phyloP scores from a whole-genome alignment of 129 eudicot genomes.

The Gnaphalium uliginosum region DNA sequence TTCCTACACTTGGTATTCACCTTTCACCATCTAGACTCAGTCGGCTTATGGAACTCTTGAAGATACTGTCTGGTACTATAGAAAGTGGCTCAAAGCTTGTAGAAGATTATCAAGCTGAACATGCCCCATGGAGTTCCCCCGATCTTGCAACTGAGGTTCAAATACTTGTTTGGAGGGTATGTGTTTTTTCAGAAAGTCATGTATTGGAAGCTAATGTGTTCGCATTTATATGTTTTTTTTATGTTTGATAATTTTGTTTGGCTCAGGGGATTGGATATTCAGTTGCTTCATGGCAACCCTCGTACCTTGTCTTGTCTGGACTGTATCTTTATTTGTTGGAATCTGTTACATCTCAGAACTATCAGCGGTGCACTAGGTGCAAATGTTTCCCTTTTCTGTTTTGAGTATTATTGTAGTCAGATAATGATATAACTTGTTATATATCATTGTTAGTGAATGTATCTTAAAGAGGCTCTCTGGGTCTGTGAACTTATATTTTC shows the following conservation, averaged over 20 bases:
- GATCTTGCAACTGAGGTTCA: constrained; percentile 82
- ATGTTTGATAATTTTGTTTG: constrained; percentile 12
- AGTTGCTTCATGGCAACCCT: constrained; percentile 94
- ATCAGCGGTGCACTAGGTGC: constrained; percentile 86
- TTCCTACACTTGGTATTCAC: constrained; percentile 85
- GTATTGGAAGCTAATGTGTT: constrained; percentile 13
- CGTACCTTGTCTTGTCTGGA: constrained; percentile 74
- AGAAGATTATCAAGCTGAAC: constrained; percentile 54
- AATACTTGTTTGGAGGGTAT: constrained; percentile 94
- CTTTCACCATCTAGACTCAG: constrained; percentile 79
- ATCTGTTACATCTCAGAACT: constrained; percentile 61
- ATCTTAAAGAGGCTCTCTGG: not conserved
- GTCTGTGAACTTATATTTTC: constrained; percentile 3
- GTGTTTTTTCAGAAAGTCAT: constrained; percentile 2
- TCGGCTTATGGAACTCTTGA: constrained; percentile 71
- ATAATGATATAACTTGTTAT: constrained; percentile 20
- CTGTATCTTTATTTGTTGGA: constrained; percentile 73
- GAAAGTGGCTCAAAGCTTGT: constrained; percentile 52
- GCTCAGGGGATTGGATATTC: constrained; percentile 96
- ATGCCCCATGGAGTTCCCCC: constrained; percentile 83
- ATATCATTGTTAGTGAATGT: constrained; percentile 6
- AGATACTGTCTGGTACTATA: constrained; percentile 62
- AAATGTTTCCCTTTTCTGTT: constrained; percentile 10
- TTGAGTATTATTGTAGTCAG: constrained; percentile 15
- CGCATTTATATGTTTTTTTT: not conserved